Evolutionary conservation across 106 monocot genomes (phyloP).

Genomic region (Alisma plantagoaquatica): DNA sequence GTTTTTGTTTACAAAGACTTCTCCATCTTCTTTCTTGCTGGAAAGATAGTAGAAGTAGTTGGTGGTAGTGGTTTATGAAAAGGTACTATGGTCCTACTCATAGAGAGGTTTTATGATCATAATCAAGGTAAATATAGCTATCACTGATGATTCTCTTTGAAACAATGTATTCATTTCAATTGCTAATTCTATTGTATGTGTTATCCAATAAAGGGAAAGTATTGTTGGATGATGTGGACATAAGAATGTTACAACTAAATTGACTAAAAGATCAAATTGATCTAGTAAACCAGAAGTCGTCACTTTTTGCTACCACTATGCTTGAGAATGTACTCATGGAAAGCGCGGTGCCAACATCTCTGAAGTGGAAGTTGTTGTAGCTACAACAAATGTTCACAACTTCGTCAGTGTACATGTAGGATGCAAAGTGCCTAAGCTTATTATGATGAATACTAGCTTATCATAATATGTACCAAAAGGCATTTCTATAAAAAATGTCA

Average conservation of each 20-base stretch:
- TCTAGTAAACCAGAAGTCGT: constrained; percentile 95
- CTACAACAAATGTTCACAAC: constrained; percentile 94
- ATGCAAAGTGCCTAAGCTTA: background rate
- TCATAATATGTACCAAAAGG: no score
- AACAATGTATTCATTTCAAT: background rate
- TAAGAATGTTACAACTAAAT: constrained; percentile 64
- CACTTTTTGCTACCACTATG: constrained; percentile 93
- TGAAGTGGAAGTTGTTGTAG: constrained; percentile 87
- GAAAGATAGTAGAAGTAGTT: constrained; percentile 84
- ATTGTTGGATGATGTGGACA: constrained; percentile 89
- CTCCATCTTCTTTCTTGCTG: constrained; percentile 91
- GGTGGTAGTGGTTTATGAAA: constrained; percentile 98
- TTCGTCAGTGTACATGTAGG: constrained; percentile 86
- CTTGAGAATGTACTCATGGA: constrained; percentile 91
- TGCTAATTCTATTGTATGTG: background rate
- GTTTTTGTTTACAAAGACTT: constrained; percentile 74
- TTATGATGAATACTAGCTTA: no score
- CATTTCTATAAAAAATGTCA: no score
- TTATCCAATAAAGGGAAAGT: constrained; percentile 53
- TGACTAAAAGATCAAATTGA: constrained; percentile 98
- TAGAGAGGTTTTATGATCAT: constrained; percentile 97
- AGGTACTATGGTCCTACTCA: constrained; percentile 84
- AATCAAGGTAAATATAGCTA: constrained; percentile 97
- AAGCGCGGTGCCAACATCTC: constrained; percentile 82
- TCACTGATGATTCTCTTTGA: background rate